Evolutionary conservation across 208 protist species (phyloP), one percentile per base, ranked within the genome.

Genomic region (Leishmania guyanensis): DNA sequence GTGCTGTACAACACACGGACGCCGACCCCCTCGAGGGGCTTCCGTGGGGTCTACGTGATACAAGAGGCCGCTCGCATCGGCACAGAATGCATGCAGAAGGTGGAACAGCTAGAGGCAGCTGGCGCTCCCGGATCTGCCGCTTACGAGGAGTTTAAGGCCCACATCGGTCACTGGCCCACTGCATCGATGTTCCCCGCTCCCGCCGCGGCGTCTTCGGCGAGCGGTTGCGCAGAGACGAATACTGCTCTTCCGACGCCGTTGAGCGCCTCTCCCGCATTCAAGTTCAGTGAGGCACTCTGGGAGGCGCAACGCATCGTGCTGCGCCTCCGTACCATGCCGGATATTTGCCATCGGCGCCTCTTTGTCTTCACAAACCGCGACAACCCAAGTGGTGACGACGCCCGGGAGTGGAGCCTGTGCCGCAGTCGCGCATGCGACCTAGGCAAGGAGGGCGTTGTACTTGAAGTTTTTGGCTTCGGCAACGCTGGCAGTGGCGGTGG

Each of bases 351-450:
- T 78, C 84, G 89, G 46, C 91, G 93, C 29, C 84, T 98, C 29
- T 95, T 97, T 74, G 77, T 97, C 70, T 98, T 98, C 78, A 98
- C 95, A 54, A 89, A 96, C 69, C 83, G 95, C 72, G 91, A 94
- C 73, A 78, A 94, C 76, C 95, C 95, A 39, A 91, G 85, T 39
- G 36, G 72, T 5, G 89, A 87, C 36, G 76, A 88, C 72, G n/a
- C 60, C 5, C 29, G 79, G 0, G 86, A 92, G 77, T 73, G 79
- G 60, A 62, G 86, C 39, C 84, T 84, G 64, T 96, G 92, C 81
- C 53, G 83, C 50, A 79, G 80, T 20, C 85, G 86, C 14, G 81
- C 84, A 48, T 75, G 76, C n/a, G 86, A 91, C 48, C 85, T 98
- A 48, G 77, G 77, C 17, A 79, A 93, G 53, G 69, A 69, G 20